phyloP scores from a whole-genome alignment of 345 rosid genomes.

The Zanthoxylum bungeanum region DNA sequence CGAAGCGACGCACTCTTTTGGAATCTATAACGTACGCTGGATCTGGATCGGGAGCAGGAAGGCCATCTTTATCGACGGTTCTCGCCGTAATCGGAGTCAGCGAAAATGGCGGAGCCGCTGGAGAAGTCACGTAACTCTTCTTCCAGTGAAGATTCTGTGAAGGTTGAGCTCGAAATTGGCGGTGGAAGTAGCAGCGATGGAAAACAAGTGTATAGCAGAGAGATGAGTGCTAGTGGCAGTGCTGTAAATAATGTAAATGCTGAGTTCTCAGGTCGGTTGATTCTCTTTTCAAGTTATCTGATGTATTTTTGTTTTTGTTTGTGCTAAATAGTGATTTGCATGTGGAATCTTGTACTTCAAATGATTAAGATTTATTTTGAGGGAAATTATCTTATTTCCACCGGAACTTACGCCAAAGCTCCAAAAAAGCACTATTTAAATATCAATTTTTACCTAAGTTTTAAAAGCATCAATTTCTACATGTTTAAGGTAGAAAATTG shows the following conservation, averaged over 20 bases:
- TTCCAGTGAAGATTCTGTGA: slow-evolving; percentile 35
- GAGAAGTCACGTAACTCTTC: slow-evolving; percentile 36
- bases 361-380: neutral
- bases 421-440: too few relatives aligned
- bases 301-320: neutral
- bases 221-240: slow-evolving; percentile 22
- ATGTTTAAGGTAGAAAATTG: too few relatives aligned
- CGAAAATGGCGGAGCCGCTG: slow-evolving; percentile 47
- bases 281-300: too few relatives aligned
- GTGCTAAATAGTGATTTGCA: neutral
- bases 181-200: slow-evolving; percentile 28
- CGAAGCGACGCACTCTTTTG: neutral
- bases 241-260: slow-evolving; percentile 34
- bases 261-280: slow-evolving; percentile 40
- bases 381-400: too few relatives aligned
- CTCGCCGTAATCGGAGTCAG: slow-evolving; percentile 13
- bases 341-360: neutral
- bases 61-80: neutral
- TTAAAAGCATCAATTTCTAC: too few relatives aligned
- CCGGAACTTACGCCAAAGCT: too few relatives aligned
- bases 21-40: slow-evolving; percentile 16
- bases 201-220: slow-evolving; percentile 30
- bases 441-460: too few relatives aligned
- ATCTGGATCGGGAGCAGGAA: slow-evolving; percentile 41
- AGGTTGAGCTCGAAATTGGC: slow-evolving; percentile 35